Percentiles rank a stretch among this genome's conserved stretches.
These are phyloP conservation scores for Lolium perenne DNA, from an alignment of 176 grass and related monocot species.

Conservation along the genomic window DNA sequence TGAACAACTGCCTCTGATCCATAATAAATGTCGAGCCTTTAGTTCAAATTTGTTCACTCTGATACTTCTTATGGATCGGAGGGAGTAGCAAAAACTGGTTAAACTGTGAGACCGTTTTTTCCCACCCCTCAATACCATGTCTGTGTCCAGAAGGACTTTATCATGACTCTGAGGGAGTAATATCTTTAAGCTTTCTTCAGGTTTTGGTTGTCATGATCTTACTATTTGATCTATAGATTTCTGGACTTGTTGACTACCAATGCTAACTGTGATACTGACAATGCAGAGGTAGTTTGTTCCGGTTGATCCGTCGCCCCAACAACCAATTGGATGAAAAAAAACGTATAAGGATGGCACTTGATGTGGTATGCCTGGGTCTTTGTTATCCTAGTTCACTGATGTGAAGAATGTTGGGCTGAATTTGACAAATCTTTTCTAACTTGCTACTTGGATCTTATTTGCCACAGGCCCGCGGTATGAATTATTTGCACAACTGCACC, in stretches of 20 bases:
- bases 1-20: no score
- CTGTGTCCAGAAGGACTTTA: background rate
- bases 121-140: no score
- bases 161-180: background rate
- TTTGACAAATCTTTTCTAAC: conserved; percentile 23
- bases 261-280: conserved; percentile 45
- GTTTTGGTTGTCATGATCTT: conserved; percentile 22
- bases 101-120: no score
- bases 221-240: conserved; percentile 35
- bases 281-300: conserved; percentile 94
- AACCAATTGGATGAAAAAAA: conserved; percentile 91
- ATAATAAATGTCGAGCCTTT: no score
- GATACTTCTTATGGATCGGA: no score
- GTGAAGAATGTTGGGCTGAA: conserved; percentile 9
- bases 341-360: conserved; percentile 92
- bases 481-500: conserved; percentile 97
- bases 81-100: no score
- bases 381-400: conserved; percentile 35
- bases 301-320: conserved; percentile 83
- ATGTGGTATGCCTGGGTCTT: conserved; percentile 72
- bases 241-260: conserved; percentile 26
- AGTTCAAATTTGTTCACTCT: no score
- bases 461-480: conserved; percentile 92
- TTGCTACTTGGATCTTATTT: conserved; percentile 41
- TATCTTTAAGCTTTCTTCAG: conserved; percentile 16